Evolutionary conservation across 257 asterid genomes (phyloP).

Genomic region (Oldenlandia corymbosa): DNA sequence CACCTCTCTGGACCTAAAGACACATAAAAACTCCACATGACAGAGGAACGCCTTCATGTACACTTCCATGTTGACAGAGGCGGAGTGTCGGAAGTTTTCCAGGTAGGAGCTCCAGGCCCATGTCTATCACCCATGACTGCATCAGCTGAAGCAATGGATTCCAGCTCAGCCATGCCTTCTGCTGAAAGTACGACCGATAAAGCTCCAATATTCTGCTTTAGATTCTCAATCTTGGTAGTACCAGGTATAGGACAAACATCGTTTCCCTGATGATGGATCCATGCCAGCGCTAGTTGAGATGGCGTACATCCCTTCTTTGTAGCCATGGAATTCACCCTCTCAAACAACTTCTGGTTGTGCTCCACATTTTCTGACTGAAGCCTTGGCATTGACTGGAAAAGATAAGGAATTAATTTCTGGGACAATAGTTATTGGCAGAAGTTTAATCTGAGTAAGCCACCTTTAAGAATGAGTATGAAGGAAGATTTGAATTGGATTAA

Average conservation of each 20-base stretch:
- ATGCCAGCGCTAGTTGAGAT: conserved; percentile 36
- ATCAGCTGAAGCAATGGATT: conserved; percentile 24
- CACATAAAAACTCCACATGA: too few relatives aligned
- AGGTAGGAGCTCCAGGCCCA: conserved; percentile 12
- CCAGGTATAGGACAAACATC: conserved; percentile 36
- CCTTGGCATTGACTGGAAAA: conserved; percentile 24
- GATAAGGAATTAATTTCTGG: not conserved
- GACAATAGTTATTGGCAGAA: not conserved
- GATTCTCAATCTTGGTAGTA: conserved; percentile 34
- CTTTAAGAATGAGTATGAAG: not conserved
- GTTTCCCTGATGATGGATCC: conserved; percentile 33
- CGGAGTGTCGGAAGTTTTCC: conserved; percentile 8
- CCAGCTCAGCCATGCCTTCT: conserved; percentile 31
- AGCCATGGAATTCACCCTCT: conserved; percentile 27
- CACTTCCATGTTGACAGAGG: conserved; percentile 10
- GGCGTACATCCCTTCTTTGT: conserved; percentile 30
- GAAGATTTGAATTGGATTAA: too few relatives aligned
- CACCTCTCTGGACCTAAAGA: too few relatives aligned
- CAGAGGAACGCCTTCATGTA: too few relatives aligned
- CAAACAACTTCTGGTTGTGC: conserved; percentile 21
- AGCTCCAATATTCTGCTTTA: conserved; percentile 28
- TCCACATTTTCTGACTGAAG: conserved; percentile 24
- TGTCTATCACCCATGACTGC: conserved; percentile 30
- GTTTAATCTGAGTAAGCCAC: not conserved
- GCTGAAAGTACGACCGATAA: conserved; percentile 18